Base-by-base conservation (phyloP, 2,329 filamentous ascomycete species). In the Aspergillus phoenicis region DNA sequence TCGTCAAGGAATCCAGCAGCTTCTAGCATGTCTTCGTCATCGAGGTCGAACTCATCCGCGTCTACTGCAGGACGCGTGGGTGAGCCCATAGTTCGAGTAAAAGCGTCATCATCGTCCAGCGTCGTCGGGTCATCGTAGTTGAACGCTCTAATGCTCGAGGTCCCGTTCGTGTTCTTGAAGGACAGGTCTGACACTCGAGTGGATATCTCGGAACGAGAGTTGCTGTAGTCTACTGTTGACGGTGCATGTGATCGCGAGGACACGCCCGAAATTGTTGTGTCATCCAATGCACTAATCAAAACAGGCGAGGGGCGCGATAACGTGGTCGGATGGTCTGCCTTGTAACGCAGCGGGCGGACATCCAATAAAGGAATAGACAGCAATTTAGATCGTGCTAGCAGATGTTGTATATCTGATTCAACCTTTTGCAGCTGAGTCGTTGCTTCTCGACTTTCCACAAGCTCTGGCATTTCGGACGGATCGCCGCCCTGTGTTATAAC, bases 11-110 rank as follows among this genome's bases (percentile, higher is more conserved):
- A 66, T 45, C 77, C 73, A n/a, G 74, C 75, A 39, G 67, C 76
- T 59, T 81, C 76, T n/a, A 81, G 69, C 69, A 82, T 77, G 30
- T 81, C 79, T 55, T 79, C 76, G 61, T 81, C 79, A 53, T 77
- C 75, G 59, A 76, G 71, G 38, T 79, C 78, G 64, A 80, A 80
- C 17, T 81, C 78, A 57, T 79, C 73, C 22, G 71, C 55, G 22
- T 70, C 67, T 20, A 66, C 63, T 0, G 59, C 58, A 30, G 58
- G 64, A 36, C 61, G 61, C 2, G 62, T 56, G 2, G 77, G 75
- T 22, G 75, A 77, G 24, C 74, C 78, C 78, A 81, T 80, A 36
- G 74, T 80, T 52, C 75, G 71, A 17, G 77, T 74, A 59, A 77
- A 75, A 48, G 63, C 39, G 36, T 69, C 66, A n/a, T 71, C 65